Conservation (phyloP, 2,329 filamentous ascomycete genomes). For the Epichloe uncinata region DNA sequence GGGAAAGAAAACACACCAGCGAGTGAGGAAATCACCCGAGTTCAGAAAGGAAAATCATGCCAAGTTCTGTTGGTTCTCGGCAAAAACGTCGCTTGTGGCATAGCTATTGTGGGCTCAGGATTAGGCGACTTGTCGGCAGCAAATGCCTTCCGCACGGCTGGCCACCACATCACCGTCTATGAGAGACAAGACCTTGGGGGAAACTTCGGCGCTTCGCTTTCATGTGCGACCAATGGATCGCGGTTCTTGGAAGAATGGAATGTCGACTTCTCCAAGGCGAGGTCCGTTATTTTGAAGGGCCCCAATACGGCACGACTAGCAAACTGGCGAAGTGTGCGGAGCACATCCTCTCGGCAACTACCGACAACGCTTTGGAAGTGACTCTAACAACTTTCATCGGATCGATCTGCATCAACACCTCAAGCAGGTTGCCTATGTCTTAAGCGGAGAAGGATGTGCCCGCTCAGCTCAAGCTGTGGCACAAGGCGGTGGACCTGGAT, state of each 20-base stretch:
- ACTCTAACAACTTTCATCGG: too few relatives aligned
- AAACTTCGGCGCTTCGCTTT: conserved; percentile 51
- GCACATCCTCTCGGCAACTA: conserved; percentile 48
- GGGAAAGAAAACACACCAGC: background rate
- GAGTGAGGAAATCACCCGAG: background rate
- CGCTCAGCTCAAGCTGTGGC: conserved; percentile 32
- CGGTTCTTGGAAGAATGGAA: conserved; percentile 50
- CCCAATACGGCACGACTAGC: conserved; percentile 53
- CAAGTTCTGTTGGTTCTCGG: background rate
- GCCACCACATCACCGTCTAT: conserved; percentile 40
- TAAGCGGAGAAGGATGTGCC: too few relatives aligned
- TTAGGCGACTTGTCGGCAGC: conserved; percentile 26
- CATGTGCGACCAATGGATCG: conserved; percentile 50
- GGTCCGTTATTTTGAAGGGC: conserved; percentile 45
- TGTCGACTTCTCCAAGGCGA: conserved; percentile 43
- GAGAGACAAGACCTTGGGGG: conserved; percentile 48
- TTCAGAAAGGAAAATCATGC: conserved; percentile 1
- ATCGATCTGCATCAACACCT: too few relatives aligned
- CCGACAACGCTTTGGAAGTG: conserved; percentile 32
- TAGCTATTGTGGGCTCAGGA: conserved; percentile 26
- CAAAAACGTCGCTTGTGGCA: conserved; percentile 14
- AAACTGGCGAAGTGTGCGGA: conserved; percentile 44
- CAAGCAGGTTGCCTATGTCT: too few relatives aligned
- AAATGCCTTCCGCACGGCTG: conserved; percentile 26
- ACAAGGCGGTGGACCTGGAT: conserved; percentile 37